Conservation (phyloP, 371 early-diverging fungal species). For the Dichotomocladium elegans region DNA sequence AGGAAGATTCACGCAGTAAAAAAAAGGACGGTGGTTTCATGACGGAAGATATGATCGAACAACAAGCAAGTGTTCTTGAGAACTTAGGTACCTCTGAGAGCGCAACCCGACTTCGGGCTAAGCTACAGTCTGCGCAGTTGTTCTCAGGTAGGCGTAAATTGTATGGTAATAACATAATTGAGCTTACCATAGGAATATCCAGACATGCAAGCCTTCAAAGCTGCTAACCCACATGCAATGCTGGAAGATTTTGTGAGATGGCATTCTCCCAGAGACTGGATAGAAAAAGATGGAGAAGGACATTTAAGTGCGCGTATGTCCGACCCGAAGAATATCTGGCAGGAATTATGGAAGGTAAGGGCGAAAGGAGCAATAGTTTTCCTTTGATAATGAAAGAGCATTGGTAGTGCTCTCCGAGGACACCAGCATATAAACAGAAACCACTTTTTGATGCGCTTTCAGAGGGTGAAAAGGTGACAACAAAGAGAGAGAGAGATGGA, state of each 20-base stretch:
- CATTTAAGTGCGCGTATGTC: conserved; percentile 77
- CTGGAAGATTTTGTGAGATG: conserved; percentile 93
- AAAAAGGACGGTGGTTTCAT: conserved; percentile 69
- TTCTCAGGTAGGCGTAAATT: conserved; percentile 47
- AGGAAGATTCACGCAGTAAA: neutral
- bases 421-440: conserved; percentile 73
- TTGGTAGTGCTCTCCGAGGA: conserved; percentile 24
- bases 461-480: conserved; percentile 70
- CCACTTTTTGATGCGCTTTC: conserved; percentile 72
- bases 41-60: conserved; percentile 88
- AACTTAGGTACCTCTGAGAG: conserved; percentile 69
- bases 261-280: conserved; percentile 92
- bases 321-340: conserved; percentile 81
- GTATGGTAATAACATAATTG: neutral
- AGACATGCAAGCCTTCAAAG: conserved; percentile 84
- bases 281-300: conserved; percentile 25
- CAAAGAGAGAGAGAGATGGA: too few species aligned
- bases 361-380: neutral
- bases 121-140: conserved; percentile 78
- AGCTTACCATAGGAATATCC: neutral
- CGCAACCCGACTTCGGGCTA: conserved; percentile 72
- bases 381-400: neutral
- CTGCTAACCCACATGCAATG: conserved; percentile 76
- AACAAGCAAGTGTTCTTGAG: conserved; percentile 76
- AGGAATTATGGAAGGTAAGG: conserved; percentile 76